A percentile compares a stretch with the other conserved stretches of the same genome.
These are phyloP conservation scores for Myxozyma mucilagina DNA, from an alignment of 805 yeast species.

Conservation along the genomic window DNA sequence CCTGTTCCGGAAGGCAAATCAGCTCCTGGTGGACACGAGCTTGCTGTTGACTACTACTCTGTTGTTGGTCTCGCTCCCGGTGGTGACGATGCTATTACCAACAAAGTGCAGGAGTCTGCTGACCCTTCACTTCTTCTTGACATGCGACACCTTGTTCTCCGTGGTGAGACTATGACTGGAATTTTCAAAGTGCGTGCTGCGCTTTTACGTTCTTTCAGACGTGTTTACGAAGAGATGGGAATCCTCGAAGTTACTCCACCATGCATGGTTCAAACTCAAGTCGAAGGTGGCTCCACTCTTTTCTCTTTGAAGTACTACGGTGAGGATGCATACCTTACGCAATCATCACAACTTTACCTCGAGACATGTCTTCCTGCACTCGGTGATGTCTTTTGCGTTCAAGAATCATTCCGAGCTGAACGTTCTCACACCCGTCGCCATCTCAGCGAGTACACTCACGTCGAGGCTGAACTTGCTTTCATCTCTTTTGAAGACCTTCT, in stretches of 20 bases:
- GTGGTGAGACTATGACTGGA: slow-evolving; percentile 92
- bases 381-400: slow-evolving; percentile 96
- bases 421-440: slow-evolving; percentile 99
- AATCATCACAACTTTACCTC: slow-evolving; percentile 92
- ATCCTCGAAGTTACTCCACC: slow-evolving; percentile 96
- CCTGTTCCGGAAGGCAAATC: slow-evolving; percentile 92
- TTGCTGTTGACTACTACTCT: slow-evolving; percentile 85
- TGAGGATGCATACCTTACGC: slow-evolving; percentile 94
- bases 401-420: slow-evolving; percentile 99
- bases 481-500: slow-evolving; percentile 83
- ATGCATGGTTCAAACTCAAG: slow-evolving; percentile 99
- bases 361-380: slow-evolving; percentile 95
- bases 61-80: slow-evolving; percentile 91
- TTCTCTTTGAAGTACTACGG: slow-evolving; percentile 94
- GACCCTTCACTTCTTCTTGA: slow-evolving; percentile 92
- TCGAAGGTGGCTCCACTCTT: slow-evolving; percentile 97
- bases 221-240: slow-evolving; percentile 70
- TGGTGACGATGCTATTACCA: slow-evolving; percentile 93
- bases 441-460: slow-evolving; percentile 92
- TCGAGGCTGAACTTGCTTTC: slow-evolving; percentile 92
- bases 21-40: slow-evolving; percentile 97
- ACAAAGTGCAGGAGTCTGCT: slow-evolving; percentile 78
- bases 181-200: slow-evolving; percentile 94
- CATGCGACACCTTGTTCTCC: slow-evolving; percentile 90
- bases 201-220: slow-evolving; percentile 70